phyloP scores from a whole-genome alignment of 331 rosid genomes.

The Quercus phellos region DNA sequence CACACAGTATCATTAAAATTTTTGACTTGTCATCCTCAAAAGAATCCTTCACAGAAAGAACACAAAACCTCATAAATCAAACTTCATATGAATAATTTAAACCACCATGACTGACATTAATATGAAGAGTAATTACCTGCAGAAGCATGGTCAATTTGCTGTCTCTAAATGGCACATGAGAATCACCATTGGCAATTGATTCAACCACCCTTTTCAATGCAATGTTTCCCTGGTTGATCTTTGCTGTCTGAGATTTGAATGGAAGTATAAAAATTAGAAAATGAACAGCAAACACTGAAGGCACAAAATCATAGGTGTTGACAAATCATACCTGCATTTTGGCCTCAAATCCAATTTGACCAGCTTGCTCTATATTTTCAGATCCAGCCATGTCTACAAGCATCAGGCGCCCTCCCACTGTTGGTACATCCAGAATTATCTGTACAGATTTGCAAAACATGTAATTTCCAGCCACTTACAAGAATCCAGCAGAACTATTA shows the following conservation, averaged over 20 bases:
- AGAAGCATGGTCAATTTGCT: conserved; percentile 99
- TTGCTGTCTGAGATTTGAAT: conserved; percentile 63
- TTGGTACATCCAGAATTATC: conserved; percentile 95
- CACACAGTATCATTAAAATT: conserved; percentile 88
- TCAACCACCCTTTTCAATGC: conserved; percentile 96
- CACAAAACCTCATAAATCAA: conserved; percentile 7
- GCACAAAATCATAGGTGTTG: not conserved
- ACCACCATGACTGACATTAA: not conserved
- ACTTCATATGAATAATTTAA: conserved; percentile 6
- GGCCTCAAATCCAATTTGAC: conserved; percentile 94
- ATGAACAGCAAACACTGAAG: not conserved
- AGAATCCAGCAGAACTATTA: conserved; percentile 10
- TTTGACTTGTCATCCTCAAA: conserved; percentile 96
- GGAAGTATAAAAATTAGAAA: conserved; percentile 6
- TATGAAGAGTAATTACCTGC: conserved; percentile 54
- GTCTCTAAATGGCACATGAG: conserved; percentile 98
- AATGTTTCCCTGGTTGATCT: conserved; percentile 91
- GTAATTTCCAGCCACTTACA: not conserved
- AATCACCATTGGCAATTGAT: conserved; percentile 97
- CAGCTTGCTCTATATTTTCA: conserved; percentile 97
- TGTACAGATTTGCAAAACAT: conserved; percentile 26
- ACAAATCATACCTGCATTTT: conserved; percentile 82
- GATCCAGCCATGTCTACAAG: conserved; percentile 99
- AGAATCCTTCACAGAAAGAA: conserved; percentile 62
- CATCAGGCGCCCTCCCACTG: conserved; percentile 95